Percentiles rank a stretch among this genome's conserved stretches.
Conservation (phyloP, 495 filamentous ascomycete species). For the Chaetomidium leptoderma region DNA sequence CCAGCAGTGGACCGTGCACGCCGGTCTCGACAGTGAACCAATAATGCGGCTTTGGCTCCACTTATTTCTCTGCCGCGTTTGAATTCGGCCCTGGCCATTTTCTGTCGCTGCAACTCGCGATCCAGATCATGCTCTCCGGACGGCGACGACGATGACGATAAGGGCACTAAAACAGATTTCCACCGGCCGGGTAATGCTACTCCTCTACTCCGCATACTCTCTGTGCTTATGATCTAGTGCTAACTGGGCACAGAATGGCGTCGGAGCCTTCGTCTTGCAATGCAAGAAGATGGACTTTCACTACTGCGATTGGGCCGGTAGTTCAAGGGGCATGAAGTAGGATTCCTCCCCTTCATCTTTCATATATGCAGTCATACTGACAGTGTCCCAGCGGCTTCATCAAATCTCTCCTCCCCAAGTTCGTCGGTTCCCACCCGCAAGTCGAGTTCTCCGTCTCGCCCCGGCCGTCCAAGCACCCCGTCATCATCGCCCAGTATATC, state of each 20-base stretch:
- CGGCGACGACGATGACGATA: conserved; percentile 59
- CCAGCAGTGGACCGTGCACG: background rate
- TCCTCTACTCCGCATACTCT: background rate
- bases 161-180: conserved; percentile 55
- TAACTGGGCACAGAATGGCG: conserved; percentile 67
- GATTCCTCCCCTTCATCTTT: conserved; percentile 22
- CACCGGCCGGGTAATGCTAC: conserved; percentile 54
- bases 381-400: conserved; percentile 64
- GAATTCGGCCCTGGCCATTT: conserved; percentile 12
- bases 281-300: conserved; percentile 93
- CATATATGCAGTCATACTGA: background rate
- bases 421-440: conserved; percentile 76
- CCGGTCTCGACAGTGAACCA: background rate
- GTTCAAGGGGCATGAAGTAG: conserved; percentile 91
- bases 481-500: conserved; percentile 81
- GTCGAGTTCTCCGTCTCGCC: conserved; percentile 90
- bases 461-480: conserved; percentile 78
- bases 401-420: conserved; percentile 64
- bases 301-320: conserved; percentile 93
- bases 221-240: background rate
- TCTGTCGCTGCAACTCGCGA: conserved; percentile 15
- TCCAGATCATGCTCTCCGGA: conserved; percentile 22
- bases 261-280: conserved; percentile 94
- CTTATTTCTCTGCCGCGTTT: conserved; percentile 15
- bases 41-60: background rate